These are phyloP conservation scores for Rhizophora apiculata DNA, from an alignment of 345 rosid genomes.

Conservation along the genomic window DNA sequence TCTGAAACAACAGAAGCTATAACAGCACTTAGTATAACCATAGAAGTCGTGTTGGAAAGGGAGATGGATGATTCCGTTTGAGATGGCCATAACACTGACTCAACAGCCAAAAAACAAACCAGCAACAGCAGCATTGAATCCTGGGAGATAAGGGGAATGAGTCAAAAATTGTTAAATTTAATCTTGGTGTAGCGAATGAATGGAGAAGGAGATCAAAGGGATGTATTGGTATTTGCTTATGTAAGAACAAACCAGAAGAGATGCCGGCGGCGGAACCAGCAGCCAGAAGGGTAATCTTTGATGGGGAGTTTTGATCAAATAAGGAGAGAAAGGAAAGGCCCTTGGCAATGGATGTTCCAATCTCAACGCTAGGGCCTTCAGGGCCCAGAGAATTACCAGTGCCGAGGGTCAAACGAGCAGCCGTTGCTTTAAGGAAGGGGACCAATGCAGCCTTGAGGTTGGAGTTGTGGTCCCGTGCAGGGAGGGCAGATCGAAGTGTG, in stretches of 20 bases:
- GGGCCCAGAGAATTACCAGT: slow-evolving; percentile 94
- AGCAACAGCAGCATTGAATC: slow-evolving; percentile 97
- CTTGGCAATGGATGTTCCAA: slow-evolving; percentile 79
- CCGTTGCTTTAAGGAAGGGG: slow-evolving; percentile 63
- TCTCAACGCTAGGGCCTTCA: slow-evolving; percentile 95
- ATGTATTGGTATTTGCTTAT: too few species aligned
- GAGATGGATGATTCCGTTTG: slow-evolving; percentile 51
- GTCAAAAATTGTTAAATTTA: neutral
- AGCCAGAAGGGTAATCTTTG: slow-evolving; percentile 67
- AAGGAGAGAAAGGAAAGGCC: slow-evolving; percentile 41
- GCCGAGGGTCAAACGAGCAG: slow-evolving; percentile 87
- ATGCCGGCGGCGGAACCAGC: slow-evolving; percentile 94
- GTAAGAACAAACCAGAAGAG: slow-evolving; percentile 60
- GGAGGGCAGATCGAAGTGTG: slow-evolving; percentile 32
- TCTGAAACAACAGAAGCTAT: slow-evolving; percentile 83
- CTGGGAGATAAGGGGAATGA: slow-evolving; percentile 25
- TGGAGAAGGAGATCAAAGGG: neutral
- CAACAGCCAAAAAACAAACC: slow-evolving; percentile 95
- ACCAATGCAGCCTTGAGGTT: slow-evolving; percentile 39
- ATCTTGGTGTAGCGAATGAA: neutral
- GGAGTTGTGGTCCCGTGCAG: neutral
- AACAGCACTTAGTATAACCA: slow-evolving; percentile 90
- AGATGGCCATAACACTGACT: slow-evolving; percentile 90
- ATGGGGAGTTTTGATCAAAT: slow-evolving; percentile 37
- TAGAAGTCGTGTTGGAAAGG: slow-evolving; percentile 74